Conservation (phyloP, 371 early-diverging fungal species). For the Mortierella sp. region DNA sequence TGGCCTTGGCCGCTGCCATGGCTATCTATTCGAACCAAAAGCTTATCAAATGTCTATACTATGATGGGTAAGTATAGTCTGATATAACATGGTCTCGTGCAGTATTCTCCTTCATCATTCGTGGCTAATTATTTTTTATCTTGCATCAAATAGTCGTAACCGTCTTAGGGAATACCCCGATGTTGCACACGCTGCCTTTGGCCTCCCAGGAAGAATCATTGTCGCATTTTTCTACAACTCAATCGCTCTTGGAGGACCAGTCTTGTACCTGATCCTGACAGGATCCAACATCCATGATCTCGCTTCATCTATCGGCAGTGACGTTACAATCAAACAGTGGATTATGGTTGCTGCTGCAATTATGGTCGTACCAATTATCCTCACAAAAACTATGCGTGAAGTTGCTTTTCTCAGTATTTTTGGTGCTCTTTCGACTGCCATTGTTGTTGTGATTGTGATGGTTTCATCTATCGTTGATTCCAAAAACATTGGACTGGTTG, state of each 20-base stretch:
- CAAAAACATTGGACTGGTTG: conserved; percentile 32
- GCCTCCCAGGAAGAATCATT: conserved; percentile 67
- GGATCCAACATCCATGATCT: conserved; percentile 72
- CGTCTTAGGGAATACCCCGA: conserved; percentile 72
- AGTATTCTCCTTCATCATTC: conserved; percentile 40
- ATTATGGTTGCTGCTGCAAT: conserved; percentile 72
- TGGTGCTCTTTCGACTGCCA: conserved; percentile 66
- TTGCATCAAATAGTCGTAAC: conserved; percentile 37
- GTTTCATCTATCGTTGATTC: conserved; percentile 54
- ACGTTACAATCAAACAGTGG: conserved; percentile 63
- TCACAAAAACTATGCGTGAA: conserved; percentile 80
- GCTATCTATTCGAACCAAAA: conserved; percentile 79
- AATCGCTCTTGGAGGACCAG: conserved; percentile 78
- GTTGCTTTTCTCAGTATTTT: conserved; percentile 70
- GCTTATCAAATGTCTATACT: conserved; percentile 80
- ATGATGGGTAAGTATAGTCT: conserved; percentile 66
- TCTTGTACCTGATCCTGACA: conserved; percentile 84
- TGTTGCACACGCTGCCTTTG: conserved; percentile 78
- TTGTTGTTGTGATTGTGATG: conserved; percentile 66
- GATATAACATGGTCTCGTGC: no score
- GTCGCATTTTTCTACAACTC: conserved; percentile 76
- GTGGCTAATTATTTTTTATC: neutral
- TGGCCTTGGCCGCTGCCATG: conserved; percentile 81
- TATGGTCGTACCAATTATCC: conserved; percentile 79
- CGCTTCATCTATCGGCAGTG: conserved; percentile 47